Conservation (phyloP, 805 yeast genomes). For the Lachancea sp. region DNA sequence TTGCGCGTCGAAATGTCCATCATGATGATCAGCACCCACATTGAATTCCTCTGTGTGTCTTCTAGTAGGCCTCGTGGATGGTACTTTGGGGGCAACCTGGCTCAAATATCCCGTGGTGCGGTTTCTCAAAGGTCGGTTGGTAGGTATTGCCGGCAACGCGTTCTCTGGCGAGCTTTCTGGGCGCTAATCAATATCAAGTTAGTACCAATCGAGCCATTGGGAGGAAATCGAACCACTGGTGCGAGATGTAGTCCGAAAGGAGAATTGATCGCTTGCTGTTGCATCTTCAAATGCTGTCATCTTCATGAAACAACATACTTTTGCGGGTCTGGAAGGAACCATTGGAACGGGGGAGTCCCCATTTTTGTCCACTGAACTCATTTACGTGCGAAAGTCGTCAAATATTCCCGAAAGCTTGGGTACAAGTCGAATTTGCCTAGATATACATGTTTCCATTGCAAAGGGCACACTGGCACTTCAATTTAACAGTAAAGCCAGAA, state of each 20-base stretch:
- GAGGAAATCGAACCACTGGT: too few species aligned
- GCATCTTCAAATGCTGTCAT: background rate
- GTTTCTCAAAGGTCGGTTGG: conserved; percentile 13
- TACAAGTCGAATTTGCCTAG: too few species aligned
- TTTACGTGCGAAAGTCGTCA: background rate
- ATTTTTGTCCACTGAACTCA: background rate
- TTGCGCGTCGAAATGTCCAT: conserved; percentile 12
- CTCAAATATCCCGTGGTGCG: conserved; percentile 5
- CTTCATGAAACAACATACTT: background rate
- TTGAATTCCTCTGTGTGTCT: conserved; percentile 13
- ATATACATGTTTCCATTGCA: too few species aligned
- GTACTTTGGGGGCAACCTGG: conserved; percentile 7
- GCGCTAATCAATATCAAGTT: background rate
- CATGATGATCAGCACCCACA: conserved; percentile 7
- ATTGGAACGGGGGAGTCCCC: background rate
- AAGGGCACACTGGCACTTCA: background rate
- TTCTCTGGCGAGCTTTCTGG: background rate
- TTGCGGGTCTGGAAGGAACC: background rate
- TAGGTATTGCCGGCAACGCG: conserved; percentile 17
- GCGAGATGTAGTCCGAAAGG: too few species aligned
- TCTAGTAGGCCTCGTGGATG: conserved; percentile 9
- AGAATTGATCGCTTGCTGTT: too few species aligned
- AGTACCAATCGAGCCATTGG: background rate
- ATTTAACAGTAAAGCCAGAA: too few species aligned
- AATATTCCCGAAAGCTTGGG: too few species aligned